A percentile compares a stretch with the other conserved stretches of the same genome.
These are phyloP conservation scores for Microthyrium microscopicum DNA, from an alignment of 2,329 filamentous ascomycete genomes.

Conservation along the genomic window DNA sequence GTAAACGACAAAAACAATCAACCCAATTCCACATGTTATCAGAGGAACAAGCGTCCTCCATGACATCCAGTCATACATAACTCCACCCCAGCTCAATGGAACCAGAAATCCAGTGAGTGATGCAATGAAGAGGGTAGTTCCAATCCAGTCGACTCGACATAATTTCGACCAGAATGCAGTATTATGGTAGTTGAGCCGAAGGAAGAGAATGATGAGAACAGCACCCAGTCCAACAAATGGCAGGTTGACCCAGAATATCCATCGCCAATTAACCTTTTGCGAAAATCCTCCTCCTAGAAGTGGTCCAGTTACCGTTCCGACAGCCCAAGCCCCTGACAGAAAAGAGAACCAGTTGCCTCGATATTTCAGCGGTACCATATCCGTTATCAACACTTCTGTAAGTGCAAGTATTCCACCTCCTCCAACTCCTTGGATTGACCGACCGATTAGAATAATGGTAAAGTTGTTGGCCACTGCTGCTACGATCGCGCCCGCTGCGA, in stretches of 20 bases:
- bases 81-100: conserved; percentile 46
- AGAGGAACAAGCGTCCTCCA: conserved; percentile 48
- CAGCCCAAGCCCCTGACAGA: conserved; percentile 28
- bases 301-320: conserved; percentile 38
- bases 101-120: conserved; percentile 43
- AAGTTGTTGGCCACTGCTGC: conserved; percentile 22
- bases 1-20: conserved; percentile 32
- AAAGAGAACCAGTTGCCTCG: conserved; percentile 27
- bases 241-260: conserved; percentile 51
- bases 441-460: conserved; percentile 20
- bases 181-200: conserved; percentile 33
- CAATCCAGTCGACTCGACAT: conserved; percentile 44
- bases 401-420: conserved; percentile 25
- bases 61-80: conserved; percentile 47
- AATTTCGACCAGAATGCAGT: conserved; percentile 32
- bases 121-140: conserved; percentile 42
- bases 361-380: conserved; percentile 27
- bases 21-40: conserved; percentile 28
- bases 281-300: conserved; percentile 35
- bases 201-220: conserved; percentile 33
- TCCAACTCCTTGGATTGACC: conserved; percentile 24
- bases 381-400: conserved; percentile 28
- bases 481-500: conserved; percentile 20
- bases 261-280: conserved; percentile 37
- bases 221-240: conserved; percentile 36